These are phyloP conservation scores for Claviceps africana DNA, from an alignment of 2,329 filamentous ascomycete genomes.

Conservation along the genomic window DNA sequence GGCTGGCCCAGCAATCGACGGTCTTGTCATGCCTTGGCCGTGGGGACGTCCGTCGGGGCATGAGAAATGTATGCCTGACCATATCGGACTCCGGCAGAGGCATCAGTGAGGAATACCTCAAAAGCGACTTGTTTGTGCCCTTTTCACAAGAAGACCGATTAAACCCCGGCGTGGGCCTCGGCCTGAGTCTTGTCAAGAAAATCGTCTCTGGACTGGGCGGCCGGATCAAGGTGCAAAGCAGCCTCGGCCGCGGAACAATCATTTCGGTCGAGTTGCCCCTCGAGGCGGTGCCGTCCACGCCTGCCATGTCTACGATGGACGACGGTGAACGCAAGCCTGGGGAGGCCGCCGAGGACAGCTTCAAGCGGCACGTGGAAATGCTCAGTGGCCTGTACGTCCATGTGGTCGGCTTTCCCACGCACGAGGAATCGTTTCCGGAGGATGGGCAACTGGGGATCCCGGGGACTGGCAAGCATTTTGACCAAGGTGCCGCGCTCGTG, in stretches of 20 bases:
- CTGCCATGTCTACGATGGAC: not conserved
- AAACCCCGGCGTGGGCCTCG: slow-evolving; percentile 47
- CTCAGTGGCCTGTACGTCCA: slow-evolving; percentile 19
- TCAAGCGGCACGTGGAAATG: slow-evolving; percentile 14
- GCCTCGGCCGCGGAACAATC: slow-evolving; percentile 22
- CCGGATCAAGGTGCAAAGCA: slow-evolving; percentile 40
- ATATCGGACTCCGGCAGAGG: slow-evolving; percentile 53
- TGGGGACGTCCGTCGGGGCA: not conserved
- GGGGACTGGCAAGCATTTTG: not conserved
- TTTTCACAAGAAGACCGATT: slow-evolving; percentile 51
- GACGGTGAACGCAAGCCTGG: not conserved
- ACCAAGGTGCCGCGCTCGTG: slow-evolving; percentile 5
- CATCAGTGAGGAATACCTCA: slow-evolving; percentile 48
- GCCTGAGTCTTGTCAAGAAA: slow-evolving; percentile 48
- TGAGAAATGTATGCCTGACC: slow-evolving; percentile 22
- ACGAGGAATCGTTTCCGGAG: not conserved
- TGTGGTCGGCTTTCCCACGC: slow-evolving; percentile 11
- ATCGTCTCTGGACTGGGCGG: slow-evolving; percentile 46
- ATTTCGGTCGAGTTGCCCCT: slow-evolving; percentile 21
- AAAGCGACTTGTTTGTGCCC: slow-evolving; percentile 45
- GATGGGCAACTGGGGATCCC: not conserved
- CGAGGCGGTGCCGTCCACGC: not conserved
- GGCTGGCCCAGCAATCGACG: slow-evolving; percentile 13
- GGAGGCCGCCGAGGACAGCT: slow-evolving; percentile 2
- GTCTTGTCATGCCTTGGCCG: not conserved